Evolutionary conservation across 148 eudicot genomes (phyloP), one percentile per base, ranked within the genome.

Genomic region (Linanthus parryae): DNA sequence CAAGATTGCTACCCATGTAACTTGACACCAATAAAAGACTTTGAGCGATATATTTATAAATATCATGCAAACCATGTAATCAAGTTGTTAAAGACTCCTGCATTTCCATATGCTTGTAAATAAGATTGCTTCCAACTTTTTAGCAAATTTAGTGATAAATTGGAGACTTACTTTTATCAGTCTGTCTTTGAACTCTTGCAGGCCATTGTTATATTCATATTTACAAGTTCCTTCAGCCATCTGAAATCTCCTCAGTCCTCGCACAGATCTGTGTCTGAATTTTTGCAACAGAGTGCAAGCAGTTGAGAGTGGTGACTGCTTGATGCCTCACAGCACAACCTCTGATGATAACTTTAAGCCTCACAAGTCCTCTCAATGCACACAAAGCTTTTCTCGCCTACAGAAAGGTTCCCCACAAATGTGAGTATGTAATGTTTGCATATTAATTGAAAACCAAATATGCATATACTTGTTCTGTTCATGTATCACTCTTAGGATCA

Each of bases 361-460:
- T 80, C 42, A 87, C 96, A 6, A 87, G 64, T 39, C 92, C 96
- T 68, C 73, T 87, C 57, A 87, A 52, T 52, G 96, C 96, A 15
- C 85, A 49, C 54, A 80, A 59, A 31, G 96, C 92, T 63, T 87
- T 87, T 57, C 92, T 71, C 4, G 96, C 92, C 96, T 87, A 57
- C 66, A 48, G 16, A 34, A 49, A 13, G 20, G 3, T 5, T 29
- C n/a, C 8, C 5, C 15, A n/a, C 27, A 54, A 38, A 22, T 10
- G 10, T 30, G 16, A n/a, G n/a, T n/a, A n/a, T n/a, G n/a, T n/a
- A n/a, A n/a, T n/a, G n/a, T n/a, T n/a, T n/a, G n/a, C n/a, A n/a
- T n/a, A n/a, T n/a, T n/a, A n/a, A n/a, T n/a, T n/a, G n/a, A n/a
- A n/a, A n/a, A n/a, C n/a, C n/a, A n/a, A n/a, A n/a, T n/a, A n/a